Conservation (phyloP, 495 filamentous ascomycete species). For the Xylaria cubensis region DNA sequence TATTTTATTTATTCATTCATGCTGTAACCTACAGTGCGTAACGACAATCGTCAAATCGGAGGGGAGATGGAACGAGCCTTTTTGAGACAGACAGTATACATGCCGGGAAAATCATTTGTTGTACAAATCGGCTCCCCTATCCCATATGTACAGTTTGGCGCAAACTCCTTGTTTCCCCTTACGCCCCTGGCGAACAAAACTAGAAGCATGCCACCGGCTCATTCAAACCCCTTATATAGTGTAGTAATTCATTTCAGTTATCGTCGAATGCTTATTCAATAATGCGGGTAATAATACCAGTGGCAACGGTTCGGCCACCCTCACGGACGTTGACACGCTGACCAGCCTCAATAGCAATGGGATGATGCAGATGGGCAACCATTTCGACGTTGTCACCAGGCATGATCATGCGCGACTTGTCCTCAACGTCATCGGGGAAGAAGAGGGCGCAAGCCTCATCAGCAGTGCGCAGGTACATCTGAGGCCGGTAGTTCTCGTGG, state of each 20-base stretch:
- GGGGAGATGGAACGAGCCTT: constrained; percentile 40
- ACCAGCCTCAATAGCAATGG: constrained; percentile 84
- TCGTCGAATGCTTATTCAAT: constrained; percentile 58
- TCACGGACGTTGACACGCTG: constrained; percentile 97
- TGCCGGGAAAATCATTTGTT: constrained; percentile 33
- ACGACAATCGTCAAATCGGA: constrained; percentile 32
- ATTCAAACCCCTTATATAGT: constrained; percentile 30
- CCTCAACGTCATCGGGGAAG: constrained; percentile 80
- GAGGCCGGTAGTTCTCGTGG: constrained; percentile 90
- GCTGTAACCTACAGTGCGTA: constrained; percentile 15
- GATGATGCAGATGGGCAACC: constrained; percentile 77
- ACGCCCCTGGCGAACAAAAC: constrained; percentile 30
- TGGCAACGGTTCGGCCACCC: constrained; percentile 91
- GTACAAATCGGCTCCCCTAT: constrained; percentile 28
- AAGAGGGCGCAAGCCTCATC: constrained; percentile 83
- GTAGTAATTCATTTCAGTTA: constrained; percentile 14
- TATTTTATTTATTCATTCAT: constrained; percentile 24
- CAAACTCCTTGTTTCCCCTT: constrained; percentile 36
- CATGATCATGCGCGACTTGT: constrained; percentile 81
- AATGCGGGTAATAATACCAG: constrained; percentile 88
- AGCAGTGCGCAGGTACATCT: constrained; percentile 93
- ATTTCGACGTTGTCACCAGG: constrained; percentile 99
- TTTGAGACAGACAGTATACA: constrained; percentile 33
- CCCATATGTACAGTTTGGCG: constrained; percentile 36
- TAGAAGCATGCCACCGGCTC: constrained; percentile 31